phyloP scores from a whole-genome alignment of 2,329 filamentous ascomycete species.

The Eurotiales sp. region DNA sequence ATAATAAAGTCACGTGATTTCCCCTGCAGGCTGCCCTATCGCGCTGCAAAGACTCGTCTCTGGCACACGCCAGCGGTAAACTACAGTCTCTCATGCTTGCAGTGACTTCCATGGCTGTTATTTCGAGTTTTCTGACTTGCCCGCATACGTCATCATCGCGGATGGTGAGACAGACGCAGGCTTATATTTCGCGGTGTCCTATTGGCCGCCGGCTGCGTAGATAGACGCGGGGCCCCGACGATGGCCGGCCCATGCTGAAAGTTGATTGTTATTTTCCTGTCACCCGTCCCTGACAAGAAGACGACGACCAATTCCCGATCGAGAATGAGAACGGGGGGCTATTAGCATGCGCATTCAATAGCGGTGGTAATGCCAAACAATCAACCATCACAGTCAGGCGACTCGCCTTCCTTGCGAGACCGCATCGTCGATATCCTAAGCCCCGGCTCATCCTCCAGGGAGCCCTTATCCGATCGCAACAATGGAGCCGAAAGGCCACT shows the following conservation, averaged over 20 bases:
- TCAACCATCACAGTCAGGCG: slow-evolving; percentile 6
- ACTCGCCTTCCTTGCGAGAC: slow-evolving; percentile 23
- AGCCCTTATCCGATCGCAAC: slow-evolving; percentile 12
- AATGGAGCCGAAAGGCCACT: not conserved
- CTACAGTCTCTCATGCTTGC: no score
- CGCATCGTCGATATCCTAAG: slow-evolving; percentile 29
- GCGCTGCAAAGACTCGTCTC: not conserved
- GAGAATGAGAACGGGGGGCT: not conserved
- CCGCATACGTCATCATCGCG: not conserved
- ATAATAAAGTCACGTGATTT: no score
- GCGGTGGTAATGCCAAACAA: slow-evolving; percentile 7
- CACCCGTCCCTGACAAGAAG: not conserved
- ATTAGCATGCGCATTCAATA: slow-evolving; percentile 4
- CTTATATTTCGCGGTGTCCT: not conserved
- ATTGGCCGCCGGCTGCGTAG: slow-evolving; percentile 6
- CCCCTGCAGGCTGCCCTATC: no score
- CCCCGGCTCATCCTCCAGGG: slow-evolving; percentile 14
- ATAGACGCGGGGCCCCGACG: not conserved
- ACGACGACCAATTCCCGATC: not conserved
- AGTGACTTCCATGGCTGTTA: not conserved
- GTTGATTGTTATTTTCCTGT: not conserved
- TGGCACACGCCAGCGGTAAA: not conserved
- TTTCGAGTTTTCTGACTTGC: not conserved
- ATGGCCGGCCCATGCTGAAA: slow-evolving; percentile 2
- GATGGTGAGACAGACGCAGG: not conserved